Conservation (phyloP, 306 rosid genomes). For the Fragaria ananassa region DNA sequence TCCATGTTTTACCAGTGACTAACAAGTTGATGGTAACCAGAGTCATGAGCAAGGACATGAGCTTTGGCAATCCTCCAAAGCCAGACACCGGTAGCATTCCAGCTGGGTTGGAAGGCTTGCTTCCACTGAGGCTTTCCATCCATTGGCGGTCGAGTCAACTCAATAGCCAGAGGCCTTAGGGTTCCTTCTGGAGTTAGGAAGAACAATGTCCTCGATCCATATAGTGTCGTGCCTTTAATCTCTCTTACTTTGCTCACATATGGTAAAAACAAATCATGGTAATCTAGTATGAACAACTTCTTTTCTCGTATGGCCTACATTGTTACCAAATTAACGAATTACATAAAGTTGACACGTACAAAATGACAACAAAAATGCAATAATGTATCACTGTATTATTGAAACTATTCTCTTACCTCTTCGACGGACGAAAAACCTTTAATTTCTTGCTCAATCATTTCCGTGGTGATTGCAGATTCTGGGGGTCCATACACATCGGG, state of each 20-base stretch:
- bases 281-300: conserved; percentile 69
- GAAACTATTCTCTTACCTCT: conserved; percentile 43
- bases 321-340: not conserved
- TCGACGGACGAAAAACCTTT: conserved; percentile 38
- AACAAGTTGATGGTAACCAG: conserved; percentile 80
- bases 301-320: conserved; percentile 59
- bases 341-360: not conserved
- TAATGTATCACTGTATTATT: not conserved
- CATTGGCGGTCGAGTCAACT: conserved; percentile 66
- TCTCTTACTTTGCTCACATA: conserved; percentile 55
- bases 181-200: conserved; percentile 46
- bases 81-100: conserved; percentile 72
- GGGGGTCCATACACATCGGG: conserved; percentile 63
- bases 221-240: conserved; percentile 59
- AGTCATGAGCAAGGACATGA: conserved; percentile 82
- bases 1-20: conserved; percentile 58
- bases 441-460: conserved; percentile 55
- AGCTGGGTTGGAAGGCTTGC: conserved; percentile 44
- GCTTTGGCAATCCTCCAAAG: conserved; percentile 89
- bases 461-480: conserved; percentile 61
- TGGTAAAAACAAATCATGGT: conserved; percentile 71
- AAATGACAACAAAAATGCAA: not conserved
- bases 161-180: conserved; percentile 65
- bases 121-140: conserved; percentile 69
- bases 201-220: conserved; percentile 78